Evolutionary conservation across 192 early-diverging fungal species (phyloP).

Genomic region (Dispira simplex): DNA sequence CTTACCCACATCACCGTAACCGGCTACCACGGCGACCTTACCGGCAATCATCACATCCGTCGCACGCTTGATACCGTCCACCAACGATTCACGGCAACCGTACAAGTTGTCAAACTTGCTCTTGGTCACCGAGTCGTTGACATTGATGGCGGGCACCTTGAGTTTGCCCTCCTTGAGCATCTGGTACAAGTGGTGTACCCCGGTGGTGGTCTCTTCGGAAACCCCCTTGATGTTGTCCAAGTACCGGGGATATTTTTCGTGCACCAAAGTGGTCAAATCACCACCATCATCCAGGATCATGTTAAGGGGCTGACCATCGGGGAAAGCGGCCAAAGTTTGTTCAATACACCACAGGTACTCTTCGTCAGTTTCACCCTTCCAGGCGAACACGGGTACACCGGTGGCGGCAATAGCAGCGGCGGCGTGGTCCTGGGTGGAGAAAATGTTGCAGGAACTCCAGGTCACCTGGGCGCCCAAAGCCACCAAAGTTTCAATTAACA

Average conservation of each 20-base stretch:
- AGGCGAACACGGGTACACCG: constrained; percentile 93
- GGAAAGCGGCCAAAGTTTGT: constrained; percentile 84
- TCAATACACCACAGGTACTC: constrained; percentile 99
- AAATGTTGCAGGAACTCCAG: constrained; percentile 82
- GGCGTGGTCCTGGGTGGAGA: constrained; percentile 99
- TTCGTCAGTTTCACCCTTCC: constrained; percentile 99
- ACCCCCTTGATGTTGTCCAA: constrained; percentile 81
- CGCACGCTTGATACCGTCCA: constrained; percentile 99
- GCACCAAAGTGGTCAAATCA: constrained; percentile 91
- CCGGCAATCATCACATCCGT: constrained; percentile 99
- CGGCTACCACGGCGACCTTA: constrained; percentile 94
- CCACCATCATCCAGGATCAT: constrained; percentile 99
- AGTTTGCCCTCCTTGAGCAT: constrained; percentile 93
- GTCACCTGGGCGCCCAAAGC: constrained; percentile 90
- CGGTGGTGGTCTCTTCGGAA: constrained; percentile 99
- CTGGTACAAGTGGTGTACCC: constrained; percentile 99
- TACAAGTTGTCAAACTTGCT: constrained; percentile 99
- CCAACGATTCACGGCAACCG: constrained; percentile 98
- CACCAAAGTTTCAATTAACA: constrained; percentile 93
- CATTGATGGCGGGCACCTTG: constrained; percentile 98
- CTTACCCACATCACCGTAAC: constrained; percentile 99
- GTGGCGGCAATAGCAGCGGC: constrained; percentile 94
- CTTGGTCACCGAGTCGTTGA: constrained; percentile 99
- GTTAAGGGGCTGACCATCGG: constrained; percentile 86
- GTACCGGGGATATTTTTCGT: constrained; percentile 88